Base-by-base conservation (phyloP, 2,329 filamentous ascomycete genomes). In the Ophiostoma montium region DNA sequence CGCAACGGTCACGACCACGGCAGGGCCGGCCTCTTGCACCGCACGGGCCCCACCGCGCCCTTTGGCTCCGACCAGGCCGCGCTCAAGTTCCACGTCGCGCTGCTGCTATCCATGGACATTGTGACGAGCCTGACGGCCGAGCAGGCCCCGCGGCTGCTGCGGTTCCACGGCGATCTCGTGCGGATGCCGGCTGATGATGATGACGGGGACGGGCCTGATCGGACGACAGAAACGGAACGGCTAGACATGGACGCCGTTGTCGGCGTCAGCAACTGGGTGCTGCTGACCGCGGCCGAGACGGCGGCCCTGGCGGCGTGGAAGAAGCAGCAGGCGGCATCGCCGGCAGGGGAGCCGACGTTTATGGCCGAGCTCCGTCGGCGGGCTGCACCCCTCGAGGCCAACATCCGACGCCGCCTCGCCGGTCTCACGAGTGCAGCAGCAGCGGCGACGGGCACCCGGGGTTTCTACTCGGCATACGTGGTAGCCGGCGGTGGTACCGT, bases 231-330 rank as follows among this genome's bases (percentile, higher is more conserved):
- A n/a, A n/a, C n/a, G n/a, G n/a, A n/a, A 5, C 5, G 16, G 35
- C 55, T 65, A 49, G 63, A 64, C 46, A 64, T 80, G 49, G 69
- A 72, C 45, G 67, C 71, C 31, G 70, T 76, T 45, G 61, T 75
- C 36, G 77, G 78, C 2, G 67, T 75, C 52, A 64, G 74, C 41
- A 80, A 79, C 58, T 76, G 74, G 73, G 69, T 70, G 1, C 55
- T 81, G 42, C 61, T 73, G 42, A 62, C 69, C n/a, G 67, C 82
- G 39, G 71, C 70, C 12, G 69, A 76, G 18, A 70, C 77, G 43
- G 65, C 75, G 13, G 59, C 66, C 1, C 64, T 82, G 7, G 69
- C 75, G 47, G 65, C 69, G 1, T 78, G 72, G 70, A 81, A 79
- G 61, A 69, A 70, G 11, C 18, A 41, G 36, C n/a, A n/a, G n/a